Conservation (phyloP, 2,329 filamentous ascomycete species). For the Hymenotorrendiella dingleyae region DNA sequence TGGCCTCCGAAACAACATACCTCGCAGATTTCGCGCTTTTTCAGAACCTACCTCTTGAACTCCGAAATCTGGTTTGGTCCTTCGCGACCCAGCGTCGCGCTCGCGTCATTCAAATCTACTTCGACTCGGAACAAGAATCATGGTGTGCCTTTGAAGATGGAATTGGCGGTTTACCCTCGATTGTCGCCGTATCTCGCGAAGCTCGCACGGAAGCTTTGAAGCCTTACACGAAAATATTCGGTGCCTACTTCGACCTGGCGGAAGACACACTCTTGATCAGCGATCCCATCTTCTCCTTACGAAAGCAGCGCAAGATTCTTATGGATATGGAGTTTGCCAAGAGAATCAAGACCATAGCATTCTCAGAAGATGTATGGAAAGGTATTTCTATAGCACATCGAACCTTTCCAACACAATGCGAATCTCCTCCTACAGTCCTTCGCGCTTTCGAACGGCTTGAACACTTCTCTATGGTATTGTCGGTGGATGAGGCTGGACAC, state of each 20-base stretch:
- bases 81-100: slow-evolving; percentile 3
- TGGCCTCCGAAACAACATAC: too few relatives aligned
- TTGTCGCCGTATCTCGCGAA: slow-evolving; percentile 10
- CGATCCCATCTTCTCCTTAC: slow-evolving; percentile 12
- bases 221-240: slow-evolving; percentile 10
- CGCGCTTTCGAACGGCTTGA: slow-evolving; percentile 2
- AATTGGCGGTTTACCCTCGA: slow-evolving; percentile 9
- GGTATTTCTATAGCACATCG: background rate
- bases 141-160: slow-evolving; percentile 13
- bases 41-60: slow-evolving; percentile 8
- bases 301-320: slow-evolving; percentile 5
- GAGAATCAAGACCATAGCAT: slow-evolving; percentile 9
- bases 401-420: background rate
- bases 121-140: slow-evolving; percentile 2
- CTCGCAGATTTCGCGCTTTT: slow-evolving; percentile 2
- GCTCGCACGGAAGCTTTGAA: slow-evolving; percentile 13
- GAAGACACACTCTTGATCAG: slow-evolving; percentile 17
- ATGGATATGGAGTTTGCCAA: slow-evolving; percentile 6
- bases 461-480: slow-evolving; percentile 8
- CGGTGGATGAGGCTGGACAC: slow-evolving; percentile 3
- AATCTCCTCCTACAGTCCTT: slow-evolving; percentile 2
- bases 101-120: slow-evolving; percentile 14
- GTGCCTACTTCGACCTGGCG: slow-evolving; percentile 12
- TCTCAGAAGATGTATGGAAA: slow-evolving; percentile 1
- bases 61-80: slow-evolving; percentile 10